These are phyloP conservation scores for Takashimella tepidaria DNA, from an alignment of 1,284 basidiomycete genomes.

Conservation along the genomic window DNA sequence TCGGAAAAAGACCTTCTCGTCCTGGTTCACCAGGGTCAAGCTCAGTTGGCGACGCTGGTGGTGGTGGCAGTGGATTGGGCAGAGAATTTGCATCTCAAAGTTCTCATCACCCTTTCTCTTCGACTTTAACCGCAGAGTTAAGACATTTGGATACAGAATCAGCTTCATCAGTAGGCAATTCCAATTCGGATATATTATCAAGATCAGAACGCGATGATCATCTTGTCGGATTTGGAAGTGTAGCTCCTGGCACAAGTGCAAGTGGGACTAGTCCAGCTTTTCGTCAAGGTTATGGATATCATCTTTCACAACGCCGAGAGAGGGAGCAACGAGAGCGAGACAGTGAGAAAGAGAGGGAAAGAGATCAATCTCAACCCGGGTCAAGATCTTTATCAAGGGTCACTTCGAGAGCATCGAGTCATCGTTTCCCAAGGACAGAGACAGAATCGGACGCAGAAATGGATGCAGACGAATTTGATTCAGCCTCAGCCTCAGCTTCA, in stretches of 20 bases:
- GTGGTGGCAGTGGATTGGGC: background rate
- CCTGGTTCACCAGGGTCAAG: background rate
- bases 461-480: conserved; percentile 6
- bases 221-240: background rate
- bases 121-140: background rate
- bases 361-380: conserved; percentile 30
- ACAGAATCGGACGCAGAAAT: conserved; percentile 38
- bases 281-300: background rate
- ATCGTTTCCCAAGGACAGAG: conserved; percentile 23
- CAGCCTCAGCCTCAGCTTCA: background rate
- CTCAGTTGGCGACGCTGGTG: background rate
- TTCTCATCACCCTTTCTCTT: background rate
- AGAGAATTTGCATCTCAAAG: background rate
- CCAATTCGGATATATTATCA: background rate
- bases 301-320: background rate
- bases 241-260: background rate
- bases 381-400: conserved; percentile 39
- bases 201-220: background rate
- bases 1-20: background rate
- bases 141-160: background rate
- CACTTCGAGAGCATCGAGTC: conserved; percentile 32
- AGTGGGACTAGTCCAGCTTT: too few species aligned
- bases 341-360: conserved; percentile 4
- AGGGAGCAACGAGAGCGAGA: background rate
- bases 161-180: background rate